Conservation (phyloP, 2,329 filamentous ascomycete genomes). For the Scopulariopsis brevicaulis region DNA sequence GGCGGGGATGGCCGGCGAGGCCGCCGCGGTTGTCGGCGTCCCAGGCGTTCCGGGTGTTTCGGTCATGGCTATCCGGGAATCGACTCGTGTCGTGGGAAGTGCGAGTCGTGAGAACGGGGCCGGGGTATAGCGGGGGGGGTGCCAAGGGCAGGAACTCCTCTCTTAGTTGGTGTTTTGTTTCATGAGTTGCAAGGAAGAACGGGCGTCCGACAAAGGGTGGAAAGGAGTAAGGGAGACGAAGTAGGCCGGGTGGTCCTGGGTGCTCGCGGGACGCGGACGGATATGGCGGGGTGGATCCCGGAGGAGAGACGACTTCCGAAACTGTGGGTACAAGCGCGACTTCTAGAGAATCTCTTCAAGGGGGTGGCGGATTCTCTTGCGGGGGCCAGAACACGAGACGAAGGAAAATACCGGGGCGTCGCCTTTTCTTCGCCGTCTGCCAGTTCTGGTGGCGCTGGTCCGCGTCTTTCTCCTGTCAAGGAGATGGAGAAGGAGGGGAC, state of each 20-base stretch:
- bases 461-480: neutral
- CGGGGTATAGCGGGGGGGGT: neutral
- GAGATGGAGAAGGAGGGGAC: neutral
- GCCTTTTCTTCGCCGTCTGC: neutral
- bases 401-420: neutral
- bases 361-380: neutral
- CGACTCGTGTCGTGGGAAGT: neutral
- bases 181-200: neutral
- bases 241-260: neutral
- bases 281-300: neutral
- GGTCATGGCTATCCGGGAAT: neutral
- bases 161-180: constrained; percentile 1
- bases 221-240: neutral
- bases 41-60: neutral
- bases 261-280: neutral
- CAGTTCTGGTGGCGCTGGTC: neutral
- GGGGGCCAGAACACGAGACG: neutral
- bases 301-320: neutral
- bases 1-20: neutral
- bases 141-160: neutral
- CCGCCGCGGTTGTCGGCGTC: neutral
- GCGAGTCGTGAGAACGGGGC: neutral
- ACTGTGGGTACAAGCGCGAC: neutral
- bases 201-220: neutral
- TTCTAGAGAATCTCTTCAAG: neutral